A percentile compares a stretch with the other conserved stretches of the same genome.
phyloP scores from a whole-genome alignment of 1,284 basidiomycete species.

The Ustilago cynodontis region DNA sequence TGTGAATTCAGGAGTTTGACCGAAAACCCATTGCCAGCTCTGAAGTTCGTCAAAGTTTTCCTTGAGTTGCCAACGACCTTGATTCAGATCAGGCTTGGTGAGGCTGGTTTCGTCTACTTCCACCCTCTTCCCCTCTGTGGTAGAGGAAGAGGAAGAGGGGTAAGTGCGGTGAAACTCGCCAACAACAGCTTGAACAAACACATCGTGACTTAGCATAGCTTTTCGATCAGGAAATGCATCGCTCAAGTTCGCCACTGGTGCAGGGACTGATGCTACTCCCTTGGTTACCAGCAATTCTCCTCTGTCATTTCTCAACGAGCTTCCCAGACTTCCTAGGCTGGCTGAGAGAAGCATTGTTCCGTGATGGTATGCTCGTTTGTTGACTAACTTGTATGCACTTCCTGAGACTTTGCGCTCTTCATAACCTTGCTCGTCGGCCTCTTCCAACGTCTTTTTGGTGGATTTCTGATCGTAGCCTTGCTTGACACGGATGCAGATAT shows the following conservation, averaged over 20 bases:
- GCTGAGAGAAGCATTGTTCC: slow-evolving; percentile 92
- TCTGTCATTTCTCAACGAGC: slow-evolving; percentile 75
- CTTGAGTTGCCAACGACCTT: slow-evolving; percentile 29
- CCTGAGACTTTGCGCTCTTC: slow-evolving; percentile 82
- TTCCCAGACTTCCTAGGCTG: slow-evolving; percentile 53
- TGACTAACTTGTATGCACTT: slow-evolving; percentile 96
- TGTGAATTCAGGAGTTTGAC: slow-evolving; percentile 92
- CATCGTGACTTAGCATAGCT: slow-evolving; percentile 75
- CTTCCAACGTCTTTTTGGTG: slow-evolving; percentile 12
- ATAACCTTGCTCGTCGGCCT: slow-evolving; percentile 20
- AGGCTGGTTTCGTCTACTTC: slow-evolving; percentile 41
- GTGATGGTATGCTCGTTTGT: slow-evolving; percentile 92
- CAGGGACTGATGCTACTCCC: slow-evolving; percentile 90
- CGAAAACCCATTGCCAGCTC: slow-evolving; percentile 94
- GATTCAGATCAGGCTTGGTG: slow-evolving; percentile 12
- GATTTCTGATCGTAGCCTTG: slow-evolving; percentile 78
- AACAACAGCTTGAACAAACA: slow-evolving; percentile 81
- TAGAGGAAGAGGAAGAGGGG: slow-evolving; percentile 4
- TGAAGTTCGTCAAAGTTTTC: slow-evolving; percentile 70
- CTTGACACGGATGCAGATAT: slow-evolving; percentile 71
- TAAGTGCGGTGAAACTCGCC: slow-evolving; percentile 80
- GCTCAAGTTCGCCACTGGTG: slow-evolving; percentile 86
- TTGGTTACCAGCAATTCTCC: slow-evolving; percentile 81
- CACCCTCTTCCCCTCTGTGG: background rate
- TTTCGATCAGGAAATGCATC: slow-evolving; percentile 72